Conservation (phyloP, 1,139 yeast genomes). For the Candida sp. region DNA sequence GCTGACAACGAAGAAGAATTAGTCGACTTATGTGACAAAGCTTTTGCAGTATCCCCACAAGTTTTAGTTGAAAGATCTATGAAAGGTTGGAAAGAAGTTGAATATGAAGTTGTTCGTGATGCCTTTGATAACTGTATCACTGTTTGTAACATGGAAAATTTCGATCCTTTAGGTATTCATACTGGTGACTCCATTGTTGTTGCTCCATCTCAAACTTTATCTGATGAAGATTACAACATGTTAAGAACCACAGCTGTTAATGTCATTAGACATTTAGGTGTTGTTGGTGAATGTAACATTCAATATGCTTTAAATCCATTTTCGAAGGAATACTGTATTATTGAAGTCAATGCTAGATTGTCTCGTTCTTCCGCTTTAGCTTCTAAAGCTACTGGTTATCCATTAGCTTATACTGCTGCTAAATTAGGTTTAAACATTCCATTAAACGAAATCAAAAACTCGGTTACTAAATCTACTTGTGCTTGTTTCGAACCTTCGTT, state of each 20-base stretch:
- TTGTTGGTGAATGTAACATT: slow-evolving; percentile 99
- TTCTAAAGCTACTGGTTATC: slow-evolving; percentile 98
- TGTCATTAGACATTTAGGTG: slow-evolving; percentile 96
- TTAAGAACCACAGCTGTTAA: slow-evolving; percentile 97
- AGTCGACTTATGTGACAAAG: slow-evolving; percentile 80
- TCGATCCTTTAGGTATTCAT: slow-evolving; percentile 97
- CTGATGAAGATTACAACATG: slow-evolving; percentile 98
- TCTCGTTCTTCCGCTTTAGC: slow-evolving; percentile 98
- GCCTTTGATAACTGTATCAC: slow-evolving; percentile 97
- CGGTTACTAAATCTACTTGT: slow-evolving; percentile 92
- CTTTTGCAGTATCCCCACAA: slow-evolving; percentile 96
- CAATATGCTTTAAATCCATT: slow-evolving; percentile 96
- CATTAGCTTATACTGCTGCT: slow-evolving; percentile 98
- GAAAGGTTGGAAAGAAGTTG: slow-evolving; percentile 99
- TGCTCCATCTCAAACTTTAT: slow-evolving; percentile 97
- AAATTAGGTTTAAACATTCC: slow-evolving; percentile 94
- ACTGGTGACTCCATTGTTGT: slow-evolving; percentile 99
- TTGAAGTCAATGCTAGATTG: slow-evolving; percentile 97
- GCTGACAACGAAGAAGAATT: slow-evolving; percentile 89
- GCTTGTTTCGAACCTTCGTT: slow-evolving; percentile 98
- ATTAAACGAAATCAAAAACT: slow-evolving; percentile 85
- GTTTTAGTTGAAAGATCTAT: slow-evolving; percentile 92
- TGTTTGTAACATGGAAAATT: slow-evolving; percentile 99
- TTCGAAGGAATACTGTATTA: slow-evolving; percentile 93
- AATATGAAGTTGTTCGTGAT: slow-evolving; percentile 98